Evolutionary conservation across 2,329 filamentous ascomycete species (phyloP).

Genomic region (Aspergillus sp.): DNA sequence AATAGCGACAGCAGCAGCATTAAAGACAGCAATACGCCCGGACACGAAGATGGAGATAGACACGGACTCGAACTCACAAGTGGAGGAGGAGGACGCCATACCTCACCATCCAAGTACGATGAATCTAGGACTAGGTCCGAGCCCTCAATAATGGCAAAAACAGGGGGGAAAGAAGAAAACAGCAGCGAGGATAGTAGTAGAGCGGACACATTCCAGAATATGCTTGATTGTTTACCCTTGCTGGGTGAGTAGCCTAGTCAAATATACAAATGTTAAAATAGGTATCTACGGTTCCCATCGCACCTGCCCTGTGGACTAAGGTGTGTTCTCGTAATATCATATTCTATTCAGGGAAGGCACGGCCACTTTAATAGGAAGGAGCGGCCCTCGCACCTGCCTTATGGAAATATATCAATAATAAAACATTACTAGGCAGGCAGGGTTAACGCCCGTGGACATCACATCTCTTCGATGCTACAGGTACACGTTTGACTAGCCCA

Average conservation of each 20-base stretch:
- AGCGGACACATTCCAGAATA: conserved; percentile 3
- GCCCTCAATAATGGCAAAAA: not conserved
- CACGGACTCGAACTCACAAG: not conserved
- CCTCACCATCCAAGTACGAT: not conserved
- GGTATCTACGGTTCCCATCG: no score
- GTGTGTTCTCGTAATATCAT: not conserved
- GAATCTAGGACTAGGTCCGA: not conserved
- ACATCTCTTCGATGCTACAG: no score
- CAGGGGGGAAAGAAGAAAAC: not conserved
- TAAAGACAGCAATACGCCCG: not conserved
- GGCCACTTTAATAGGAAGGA: not conserved
- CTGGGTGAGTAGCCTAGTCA: conserved; percentile 1
- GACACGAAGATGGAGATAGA: not conserved
- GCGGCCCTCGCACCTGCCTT: not conserved
- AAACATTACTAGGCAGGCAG: no score
- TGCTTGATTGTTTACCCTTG: conserved; percentile 29
- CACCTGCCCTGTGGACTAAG: not conserved
- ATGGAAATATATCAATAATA: no score
- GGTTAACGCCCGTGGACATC: no score
- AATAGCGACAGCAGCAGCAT: not conserved
- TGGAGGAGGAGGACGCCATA: not conserved
- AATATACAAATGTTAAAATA: no score
- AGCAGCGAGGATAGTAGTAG: not conserved
- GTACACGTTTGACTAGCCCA: no score
- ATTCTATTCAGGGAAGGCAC: not conserved